A percentile compares a stretch with the other conserved stretches of the same genome.
Evolutionary conservation across 1,284 basidiomycete species (phyloP).

Genomic region (Entoloma clypeatum): DNA sequence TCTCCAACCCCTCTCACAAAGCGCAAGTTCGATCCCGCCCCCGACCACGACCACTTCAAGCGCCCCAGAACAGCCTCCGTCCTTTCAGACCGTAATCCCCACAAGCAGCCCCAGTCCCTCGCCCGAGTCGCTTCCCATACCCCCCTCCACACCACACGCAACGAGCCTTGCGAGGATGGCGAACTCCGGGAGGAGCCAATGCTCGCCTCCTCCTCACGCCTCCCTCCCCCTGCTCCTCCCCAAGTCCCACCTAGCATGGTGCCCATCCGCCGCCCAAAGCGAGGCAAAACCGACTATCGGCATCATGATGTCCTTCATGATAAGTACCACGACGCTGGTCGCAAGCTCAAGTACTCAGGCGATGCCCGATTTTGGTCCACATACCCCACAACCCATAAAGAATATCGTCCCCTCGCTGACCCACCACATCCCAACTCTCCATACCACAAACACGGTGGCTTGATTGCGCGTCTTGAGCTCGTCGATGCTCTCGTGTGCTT

Average conservation of each 20-base stretch:
- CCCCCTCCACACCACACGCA: constrained; percentile 33
- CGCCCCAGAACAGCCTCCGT: constrained; percentile 47
- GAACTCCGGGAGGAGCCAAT: constrained; percentile 46
- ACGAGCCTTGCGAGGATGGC: constrained; percentile 55
- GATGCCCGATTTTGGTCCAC: constrained; percentile 71
- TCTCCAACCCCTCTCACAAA: constrained; percentile 57
- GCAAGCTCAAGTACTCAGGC: constrained; percentile 71
- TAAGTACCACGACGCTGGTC: constrained; percentile 58
- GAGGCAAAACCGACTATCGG: constrained; percentile 41
- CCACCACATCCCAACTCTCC: constrained; percentile 60
- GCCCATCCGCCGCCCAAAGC: constrained; percentile 62
- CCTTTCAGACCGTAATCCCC: constrained; percentile 31
- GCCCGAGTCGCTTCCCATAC: constrained; percentile 27
- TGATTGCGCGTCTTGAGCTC: constrained; percentile 71
- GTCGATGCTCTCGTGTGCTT: constrained; percentile 72
- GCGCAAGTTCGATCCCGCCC: constrained; percentile 53
- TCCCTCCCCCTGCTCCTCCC: constrained; percentile 28
- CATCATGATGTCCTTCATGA: constrained; percentile 56
- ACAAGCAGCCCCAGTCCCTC: constrained; percentile 21
- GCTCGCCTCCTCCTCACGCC: constrained; percentile 23
- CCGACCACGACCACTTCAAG: constrained; percentile 48
- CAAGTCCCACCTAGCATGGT: constrained; percentile 41
- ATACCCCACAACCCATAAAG: constrained; percentile 57
- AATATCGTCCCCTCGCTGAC: constrained; percentile 55
- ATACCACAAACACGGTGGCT: constrained; percentile 66